Conservation (phyloP, 163 green algal species). For the Volvox carteri region DNA sequence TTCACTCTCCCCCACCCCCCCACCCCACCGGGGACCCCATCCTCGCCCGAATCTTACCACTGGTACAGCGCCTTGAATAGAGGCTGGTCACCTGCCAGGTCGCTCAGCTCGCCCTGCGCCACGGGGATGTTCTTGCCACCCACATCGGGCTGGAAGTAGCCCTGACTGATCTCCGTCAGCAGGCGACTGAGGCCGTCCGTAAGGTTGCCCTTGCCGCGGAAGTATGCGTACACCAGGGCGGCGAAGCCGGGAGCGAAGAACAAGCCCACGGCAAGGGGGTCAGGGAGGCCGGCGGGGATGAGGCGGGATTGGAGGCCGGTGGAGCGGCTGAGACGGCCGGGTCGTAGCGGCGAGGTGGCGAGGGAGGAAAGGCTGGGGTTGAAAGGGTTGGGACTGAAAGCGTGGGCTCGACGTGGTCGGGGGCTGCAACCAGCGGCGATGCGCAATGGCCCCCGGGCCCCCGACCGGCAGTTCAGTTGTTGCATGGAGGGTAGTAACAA, state of each 20-base stretch:
- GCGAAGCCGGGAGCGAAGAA: conserved; percentile 89
- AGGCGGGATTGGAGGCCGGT: neutral
- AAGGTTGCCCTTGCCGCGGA: conserved; percentile 83
- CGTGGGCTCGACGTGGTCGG: neutral
- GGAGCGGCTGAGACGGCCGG: conserved; percentile 2
- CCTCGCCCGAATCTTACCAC: conserved; percentile 71
- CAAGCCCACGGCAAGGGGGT: conserved; percentile 71
- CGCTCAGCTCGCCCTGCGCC: conserved; percentile 86
- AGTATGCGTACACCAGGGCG: conserved; percentile 80
- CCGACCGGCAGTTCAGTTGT: neutral
- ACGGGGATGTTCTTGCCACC: conserved; percentile 93
- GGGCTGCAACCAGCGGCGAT: neutral
- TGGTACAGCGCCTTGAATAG: conserved; percentile 95
- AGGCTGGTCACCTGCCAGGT: conserved; percentile 91
- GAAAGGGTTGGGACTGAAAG: neutral
- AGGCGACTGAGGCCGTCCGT: conserved; percentile 85
- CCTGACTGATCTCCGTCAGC: conserved; percentile 78
- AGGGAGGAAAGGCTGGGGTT: neutral
- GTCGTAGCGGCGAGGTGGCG: conserved; percentile 7
- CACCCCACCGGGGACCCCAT: no score
- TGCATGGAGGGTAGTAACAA: neutral
- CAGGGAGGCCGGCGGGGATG: conserved; percentile 5
- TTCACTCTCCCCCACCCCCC: no score
- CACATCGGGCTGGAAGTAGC: conserved; percentile 82
- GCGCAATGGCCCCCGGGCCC: neutral